Evolutionary conservation across 148 eudicot species (phyloP).

Genomic region (Hydrangea macrophylla): DNA sequence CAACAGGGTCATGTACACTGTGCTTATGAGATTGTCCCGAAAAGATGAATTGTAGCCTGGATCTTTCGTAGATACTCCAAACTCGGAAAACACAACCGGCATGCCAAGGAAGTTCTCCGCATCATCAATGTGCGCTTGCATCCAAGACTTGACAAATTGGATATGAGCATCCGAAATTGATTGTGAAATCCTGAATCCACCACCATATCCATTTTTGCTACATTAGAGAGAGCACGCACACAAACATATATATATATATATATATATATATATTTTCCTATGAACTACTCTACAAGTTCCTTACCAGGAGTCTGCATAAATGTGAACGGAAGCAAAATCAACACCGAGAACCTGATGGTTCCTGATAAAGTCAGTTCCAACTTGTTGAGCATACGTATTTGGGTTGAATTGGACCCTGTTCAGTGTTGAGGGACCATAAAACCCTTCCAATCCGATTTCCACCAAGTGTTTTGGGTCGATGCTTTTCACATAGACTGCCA

Average conservation of each 20-base stretch:
- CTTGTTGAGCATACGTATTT: constrained; percentile 55
- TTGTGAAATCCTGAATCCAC: constrained; percentile 52
- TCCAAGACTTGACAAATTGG: constrained; percentile 65
- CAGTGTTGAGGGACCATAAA: constrained; percentile 78
- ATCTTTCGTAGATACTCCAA: constrained; percentile 67
- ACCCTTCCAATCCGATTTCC: constrained; percentile 81
- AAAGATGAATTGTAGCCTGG: constrained; percentile 58
- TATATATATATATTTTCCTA: not conserved
- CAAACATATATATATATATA: not conserved
- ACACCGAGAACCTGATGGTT: constrained; percentile 76
- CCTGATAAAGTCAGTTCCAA: constrained; percentile 83
- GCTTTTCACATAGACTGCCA: constrained; percentile 76
- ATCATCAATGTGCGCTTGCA: constrained; percentile 80
- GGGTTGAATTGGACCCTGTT: constrained; percentile 58
- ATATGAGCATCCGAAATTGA: constrained; percentile 44
- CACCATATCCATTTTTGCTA: not conserved
- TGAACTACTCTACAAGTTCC: constrained; percentile 9
- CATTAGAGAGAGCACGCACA: not conserved
- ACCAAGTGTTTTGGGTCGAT: constrained; percentile 78
- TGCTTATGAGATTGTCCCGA: constrained; percentile 40
- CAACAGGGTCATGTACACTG: constrained; percentile 45
- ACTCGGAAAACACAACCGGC: constrained; percentile 72
- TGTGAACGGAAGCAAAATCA: constrained; percentile 89
- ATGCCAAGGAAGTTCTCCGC: constrained; percentile 58
- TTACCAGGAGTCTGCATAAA: constrained; percentile 81